These are phyloP conservation scores for Silene uniflora DNA, from an alignment of 148 eudicot genomes.

Conservation along the genomic window DNA sequence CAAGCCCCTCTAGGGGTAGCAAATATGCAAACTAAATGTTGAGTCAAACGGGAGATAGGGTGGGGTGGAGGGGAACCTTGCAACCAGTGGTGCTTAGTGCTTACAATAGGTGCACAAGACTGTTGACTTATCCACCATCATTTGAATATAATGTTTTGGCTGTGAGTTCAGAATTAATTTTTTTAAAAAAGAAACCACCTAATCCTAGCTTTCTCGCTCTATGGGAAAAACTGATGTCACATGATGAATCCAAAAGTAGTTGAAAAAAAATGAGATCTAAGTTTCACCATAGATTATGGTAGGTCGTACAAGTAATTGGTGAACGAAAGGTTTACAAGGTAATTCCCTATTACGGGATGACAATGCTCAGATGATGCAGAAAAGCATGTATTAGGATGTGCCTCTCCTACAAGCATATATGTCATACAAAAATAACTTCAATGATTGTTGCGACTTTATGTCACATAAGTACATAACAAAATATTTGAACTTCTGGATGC, in stretches of 20 bases:
- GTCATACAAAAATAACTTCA: neutral
- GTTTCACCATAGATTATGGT: neutral
- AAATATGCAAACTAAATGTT: neutral
- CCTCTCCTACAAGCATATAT: neutral
- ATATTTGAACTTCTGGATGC: neutral
- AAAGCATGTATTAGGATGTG: neutral
- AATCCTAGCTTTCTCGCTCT: neutral
- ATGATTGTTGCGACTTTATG: neutral
- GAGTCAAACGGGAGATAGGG: neutral
- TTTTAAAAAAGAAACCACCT: neutral
- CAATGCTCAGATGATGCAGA: neutral
- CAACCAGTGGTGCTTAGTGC: neutral
- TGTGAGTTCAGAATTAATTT: neutral
- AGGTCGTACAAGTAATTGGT: neutral
- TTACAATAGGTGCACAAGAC: neutral
- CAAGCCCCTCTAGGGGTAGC: neutral
- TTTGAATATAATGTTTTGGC: neutral
- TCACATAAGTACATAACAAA: neutral
- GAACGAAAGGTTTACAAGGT: neutral
- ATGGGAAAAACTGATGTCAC: neutral
- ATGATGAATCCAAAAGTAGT: conserved; percentile 1
- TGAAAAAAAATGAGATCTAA: neutral
- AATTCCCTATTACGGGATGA: neutral
- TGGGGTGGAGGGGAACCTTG: neutral
- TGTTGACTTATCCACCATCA: neutral